Base-by-base conservation (phyloP, 305 asterid species). In the Withania somnifera region DNA sequence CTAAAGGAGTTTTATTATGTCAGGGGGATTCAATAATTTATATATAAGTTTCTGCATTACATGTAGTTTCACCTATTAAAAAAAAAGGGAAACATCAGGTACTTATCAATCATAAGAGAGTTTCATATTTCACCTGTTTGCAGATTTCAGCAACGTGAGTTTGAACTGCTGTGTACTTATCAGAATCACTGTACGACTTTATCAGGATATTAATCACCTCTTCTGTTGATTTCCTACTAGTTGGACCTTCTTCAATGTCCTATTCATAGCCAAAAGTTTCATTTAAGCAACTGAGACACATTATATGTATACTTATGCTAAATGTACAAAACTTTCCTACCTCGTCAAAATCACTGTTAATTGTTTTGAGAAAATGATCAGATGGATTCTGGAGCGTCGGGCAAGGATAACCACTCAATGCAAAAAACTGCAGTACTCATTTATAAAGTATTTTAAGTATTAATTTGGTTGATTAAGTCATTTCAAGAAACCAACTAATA, bases 301-400 rank as follows among this genome's bases (percentile, higher is more conserved):
- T 5, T n/a, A 13, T 75, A 50, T 0, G 53, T 50, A 69, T 19
- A 50, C 50, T 22, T 8, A 38, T 22, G 3, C 56, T 57, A 22
- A n/a, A 34, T 24, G 4, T 20, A 20, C 9, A 28, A 11, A 56
- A 61, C 3, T 19, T 9, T 10, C 81, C 1, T 71, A 89, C 97
- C 91, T 89, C 89, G 50, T 88, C 83, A 81, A 93, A 93, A 52
- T 93, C 96, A 0, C 91, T 87, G 47, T 93, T 93, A 32, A 90
- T 89, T 85, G 84, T 85, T 54, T 84, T 87, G n/a, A 93, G 91
- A 86, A 87, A 93, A 81, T 91, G 94, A 84, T 93, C 96, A 7
- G 93, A 90, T 1, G 92, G 96, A 81, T 91, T 91, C 51, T 89
- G 90, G 78, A 83, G 83, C 38, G 84, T 47, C 2, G 93, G 91